Conservation (phyloP, 2,329 filamentous ascomycete genomes). For the Chaetomiaceae sp. region DNA sequence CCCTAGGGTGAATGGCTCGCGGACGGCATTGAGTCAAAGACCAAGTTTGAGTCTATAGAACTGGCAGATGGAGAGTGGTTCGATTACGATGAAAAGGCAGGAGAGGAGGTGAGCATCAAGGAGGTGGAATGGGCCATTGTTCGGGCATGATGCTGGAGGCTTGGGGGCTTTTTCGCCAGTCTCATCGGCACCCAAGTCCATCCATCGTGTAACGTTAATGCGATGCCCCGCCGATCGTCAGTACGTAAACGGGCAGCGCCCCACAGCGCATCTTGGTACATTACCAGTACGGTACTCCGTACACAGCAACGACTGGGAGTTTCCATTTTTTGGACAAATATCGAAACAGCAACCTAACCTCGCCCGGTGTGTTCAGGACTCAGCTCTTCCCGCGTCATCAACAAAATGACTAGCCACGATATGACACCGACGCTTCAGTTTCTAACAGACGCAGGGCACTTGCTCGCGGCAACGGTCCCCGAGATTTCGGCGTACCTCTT, state of each 20-base stretch:
- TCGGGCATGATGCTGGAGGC: conserved; percentile 50
- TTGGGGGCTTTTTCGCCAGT: too few relatives aligned
- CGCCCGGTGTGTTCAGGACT: too few relatives aligned
- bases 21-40: conserved; percentile 71
- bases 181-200: not conserved
- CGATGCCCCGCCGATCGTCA: too few relatives aligned
- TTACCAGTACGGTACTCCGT: too few relatives aligned
- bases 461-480: conserved; percentile 47
- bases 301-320: too few relatives aligned
- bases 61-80: conserved; percentile 91
- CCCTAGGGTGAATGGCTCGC: conserved; percentile 83
- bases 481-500: conserved; percentile 55
- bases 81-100: conserved; percentile 92
- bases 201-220: too few relatives aligned
- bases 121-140: conserved; percentile 82
- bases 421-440: conserved; percentile 32
- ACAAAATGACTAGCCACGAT: conserved; percentile 15
- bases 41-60: conserved; percentile 77
- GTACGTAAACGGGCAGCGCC: too few relatives aligned
- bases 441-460: conserved; percentile 54
- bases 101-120: conserved; percentile 88
- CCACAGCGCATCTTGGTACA: too few relatives aligned
- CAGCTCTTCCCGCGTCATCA: not conserved
- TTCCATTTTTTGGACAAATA: too few relatives aligned
- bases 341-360: not conserved